Conservation (phyloP, 371 early-diverging fungal species). For the Mucor lusitanicus region DNA sequence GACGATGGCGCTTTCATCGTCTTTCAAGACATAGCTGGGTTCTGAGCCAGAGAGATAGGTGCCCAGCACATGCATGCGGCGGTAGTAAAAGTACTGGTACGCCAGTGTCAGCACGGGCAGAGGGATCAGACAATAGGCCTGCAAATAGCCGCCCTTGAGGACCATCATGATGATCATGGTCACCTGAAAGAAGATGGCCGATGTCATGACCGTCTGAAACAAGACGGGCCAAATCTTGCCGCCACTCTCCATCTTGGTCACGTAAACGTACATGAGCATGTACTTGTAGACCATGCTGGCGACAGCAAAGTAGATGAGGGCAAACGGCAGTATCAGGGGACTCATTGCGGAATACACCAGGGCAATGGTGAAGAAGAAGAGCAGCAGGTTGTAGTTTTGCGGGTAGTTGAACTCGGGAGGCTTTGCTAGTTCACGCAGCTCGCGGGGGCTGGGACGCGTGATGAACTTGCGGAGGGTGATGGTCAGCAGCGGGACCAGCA, state of each 20-base stretch:
- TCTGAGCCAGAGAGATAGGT: conserved; percentile 37
- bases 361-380: conserved; percentile 79
- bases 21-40: neutral
- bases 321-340: conserved; percentile 78
- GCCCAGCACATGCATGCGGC: conserved; percentile 34
- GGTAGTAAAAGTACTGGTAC: conserved; percentile 54
- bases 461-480: conserved; percentile 63
- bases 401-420: conserved; percentile 77
- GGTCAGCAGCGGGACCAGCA: conserved; percentile 63
- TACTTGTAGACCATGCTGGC: conserved; percentile 77
- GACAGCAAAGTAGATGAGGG: conserved; percentile 66
- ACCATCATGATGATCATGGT: conserved; percentile 62
- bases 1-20: conserved; percentile 8
- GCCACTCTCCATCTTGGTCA: conserved; percentile 69
- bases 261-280: conserved; percentile 71
- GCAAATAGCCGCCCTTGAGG: conserved; percentile 39
- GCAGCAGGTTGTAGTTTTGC: conserved; percentile 66
- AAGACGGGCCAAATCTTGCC: conserved; percentile 78
- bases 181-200: conserved; percentile 68
- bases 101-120: conserved; percentile 61
- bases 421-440: conserved; percentile 61
- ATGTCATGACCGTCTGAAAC: conserved; percentile 66
- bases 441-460: conserved; percentile 72
- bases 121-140: conserved; percentile 57
- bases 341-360: conserved; percentile 77